A percentile compares a stretch with the other conserved stretches of the same genome.
These are phyloP conservation scores for Pythium brassicae DNA, from an alignment of 352 stramenopile genomes.

Conservation along the genomic window DNA sequence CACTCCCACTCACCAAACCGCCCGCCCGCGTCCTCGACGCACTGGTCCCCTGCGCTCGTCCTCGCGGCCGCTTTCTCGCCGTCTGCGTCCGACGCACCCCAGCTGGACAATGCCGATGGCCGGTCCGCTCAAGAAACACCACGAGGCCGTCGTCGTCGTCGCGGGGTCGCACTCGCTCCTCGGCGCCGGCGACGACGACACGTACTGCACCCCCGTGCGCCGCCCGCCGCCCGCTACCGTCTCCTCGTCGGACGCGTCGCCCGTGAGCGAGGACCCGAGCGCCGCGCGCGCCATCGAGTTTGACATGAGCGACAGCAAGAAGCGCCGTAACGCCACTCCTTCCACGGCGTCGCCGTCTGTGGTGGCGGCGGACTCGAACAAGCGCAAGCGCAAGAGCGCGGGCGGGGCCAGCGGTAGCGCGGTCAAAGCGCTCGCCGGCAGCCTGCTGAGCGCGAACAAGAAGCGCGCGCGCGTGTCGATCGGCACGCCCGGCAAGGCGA, in stretches of 20 bases:
- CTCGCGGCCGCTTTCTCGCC: background rate
- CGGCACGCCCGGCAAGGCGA: slow-evolving; percentile 69
- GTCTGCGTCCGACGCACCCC: background rate
- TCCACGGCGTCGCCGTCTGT: background rate
- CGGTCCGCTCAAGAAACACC: slow-evolving; percentile 14
- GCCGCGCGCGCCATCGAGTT: no score
- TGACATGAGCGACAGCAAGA: no score
- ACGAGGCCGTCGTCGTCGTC: slow-evolving; percentile 5
- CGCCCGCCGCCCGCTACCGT: background rate
- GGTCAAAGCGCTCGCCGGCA: slow-evolving; percentile 18
- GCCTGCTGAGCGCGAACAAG: slow-evolving; percentile 27
- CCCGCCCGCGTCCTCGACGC: no score
- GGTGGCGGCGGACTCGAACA: slow-evolving; percentile 13
- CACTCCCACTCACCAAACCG: no score
- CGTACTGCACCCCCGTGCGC: slow-evolving; percentile 14
- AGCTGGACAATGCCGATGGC: slow-evolving; percentile 13
- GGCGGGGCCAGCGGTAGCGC: slow-evolving; percentile 15
- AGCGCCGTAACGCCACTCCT: slow-evolving; percentile 6
- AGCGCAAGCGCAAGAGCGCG: slow-evolving; percentile 58
- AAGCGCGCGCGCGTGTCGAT: slow-evolving; percentile 62
- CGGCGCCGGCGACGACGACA: background rate
- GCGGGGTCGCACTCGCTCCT: slow-evolving; percentile 2
- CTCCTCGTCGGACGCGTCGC: background rate
- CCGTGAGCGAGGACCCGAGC: background rate
- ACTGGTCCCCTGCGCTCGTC: no score